Conservation (phyloP, 2,329 filamentous ascomycete species). For the Xylariales sp. region DNA sequence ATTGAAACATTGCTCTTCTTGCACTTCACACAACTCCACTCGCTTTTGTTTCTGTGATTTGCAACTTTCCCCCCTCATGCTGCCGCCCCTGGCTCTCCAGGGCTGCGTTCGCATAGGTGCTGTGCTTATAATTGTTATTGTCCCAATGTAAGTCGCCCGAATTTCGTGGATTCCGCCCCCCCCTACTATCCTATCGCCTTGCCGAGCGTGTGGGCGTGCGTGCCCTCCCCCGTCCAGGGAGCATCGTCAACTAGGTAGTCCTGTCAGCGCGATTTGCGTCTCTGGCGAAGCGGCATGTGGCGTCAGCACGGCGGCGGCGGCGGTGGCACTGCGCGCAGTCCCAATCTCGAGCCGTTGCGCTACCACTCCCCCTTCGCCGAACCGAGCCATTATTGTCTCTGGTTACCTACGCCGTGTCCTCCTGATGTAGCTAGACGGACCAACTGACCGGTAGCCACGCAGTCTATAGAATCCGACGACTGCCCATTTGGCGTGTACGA, state of each 20-base stretch:
- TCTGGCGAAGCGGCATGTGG: slow-evolving; percentile 34
- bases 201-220: slow-evolving; percentile 7
- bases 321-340: slow-evolving; percentile 36
- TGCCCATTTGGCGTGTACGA: slow-evolving; percentile 57
- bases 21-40: slow-evolving; percentile 57
- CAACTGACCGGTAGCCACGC: slow-evolving; percentile 38
- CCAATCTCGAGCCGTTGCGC: slow-evolving; percentile 29
- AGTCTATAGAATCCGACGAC: slow-evolving; percentile 54
- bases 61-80: slow-evolving; percentile 48
- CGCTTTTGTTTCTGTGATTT: slow-evolving; percentile 55
- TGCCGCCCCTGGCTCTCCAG: slow-evolving; percentile 61
- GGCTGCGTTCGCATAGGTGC: slow-evolving; percentile 54
- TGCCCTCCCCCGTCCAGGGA: slow-evolving; percentile 17
- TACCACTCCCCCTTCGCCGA: slow-evolving; percentile 28
- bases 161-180: slow-evolving; percentile 8
- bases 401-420: slow-evolving; percentile 14
- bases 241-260: slow-evolving; percentile 40
- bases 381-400: slow-evolving; percentile 21
- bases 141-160: slow-evolving; percentile 36
- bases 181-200: slow-evolving; percentile 6
- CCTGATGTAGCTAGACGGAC: slow-evolving; percentile 6
- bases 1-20: slow-evolving; percentile 52
- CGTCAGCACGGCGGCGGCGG: slow-evolving; percentile 33
- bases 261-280: slow-evolving; percentile 40
- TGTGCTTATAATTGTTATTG: slow-evolving; percentile 53